These are phyloP conservation scores for Talaromyces marneffei DNA, from an alignment of 2,329 filamentous ascomycete genomes.

Conservation along the genomic window DNA sequence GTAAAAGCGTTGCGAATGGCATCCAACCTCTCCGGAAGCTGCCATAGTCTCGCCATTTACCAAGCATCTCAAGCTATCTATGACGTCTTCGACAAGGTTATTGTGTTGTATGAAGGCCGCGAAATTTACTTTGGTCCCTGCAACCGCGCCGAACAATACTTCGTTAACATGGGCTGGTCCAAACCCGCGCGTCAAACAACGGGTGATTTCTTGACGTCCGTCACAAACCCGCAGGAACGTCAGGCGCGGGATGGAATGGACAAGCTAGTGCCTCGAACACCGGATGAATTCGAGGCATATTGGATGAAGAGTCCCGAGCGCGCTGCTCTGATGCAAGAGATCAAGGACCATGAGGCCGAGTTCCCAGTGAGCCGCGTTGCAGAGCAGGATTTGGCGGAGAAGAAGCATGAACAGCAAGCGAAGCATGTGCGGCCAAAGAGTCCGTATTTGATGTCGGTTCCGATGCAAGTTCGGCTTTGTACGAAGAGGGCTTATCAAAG, in stretches of 20 bases:
- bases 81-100: slow-evolving; percentile 61
- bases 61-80: slow-evolving; percentile 55
- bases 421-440: slow-evolving; percentile 34
- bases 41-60: slow-evolving; percentile 64
- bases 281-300: slow-evolving; percentile 51
- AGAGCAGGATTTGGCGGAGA: slow-evolving; percentile 25
- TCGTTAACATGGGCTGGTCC: slow-evolving; percentile 63
- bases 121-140: slow-evolving; percentile 67
- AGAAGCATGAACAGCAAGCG: slow-evolving; percentile 23
- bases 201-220: slow-evolving; percentile 71
- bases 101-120: slow-evolving; percentile 61
- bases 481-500: slow-evolving; percentile 14
- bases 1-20: slow-evolving; percentile 60
- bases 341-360: slow-evolving; percentile 28
- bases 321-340: slow-evolving; percentile 29
- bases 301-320: slow-evolving; percentile 40
- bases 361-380: slow-evolving; percentile 30
- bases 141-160: slow-evolving; percentile 60
- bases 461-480: slow-evolving; percentile 65
- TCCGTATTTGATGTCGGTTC: slow-evolving; percentile 73
- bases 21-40: slow-evolving; percentile 57
- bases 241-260: slow-evolving; percentile 54
- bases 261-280: slow-evolving; percentile 50
- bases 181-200: slow-evolving; percentile 69
- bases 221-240: slow-evolving; percentile 59